Evolutionary conservation across 2,329 filamentous ascomycete genomes (phyloP).

Genomic region (Cercospora beticola): DNA sequence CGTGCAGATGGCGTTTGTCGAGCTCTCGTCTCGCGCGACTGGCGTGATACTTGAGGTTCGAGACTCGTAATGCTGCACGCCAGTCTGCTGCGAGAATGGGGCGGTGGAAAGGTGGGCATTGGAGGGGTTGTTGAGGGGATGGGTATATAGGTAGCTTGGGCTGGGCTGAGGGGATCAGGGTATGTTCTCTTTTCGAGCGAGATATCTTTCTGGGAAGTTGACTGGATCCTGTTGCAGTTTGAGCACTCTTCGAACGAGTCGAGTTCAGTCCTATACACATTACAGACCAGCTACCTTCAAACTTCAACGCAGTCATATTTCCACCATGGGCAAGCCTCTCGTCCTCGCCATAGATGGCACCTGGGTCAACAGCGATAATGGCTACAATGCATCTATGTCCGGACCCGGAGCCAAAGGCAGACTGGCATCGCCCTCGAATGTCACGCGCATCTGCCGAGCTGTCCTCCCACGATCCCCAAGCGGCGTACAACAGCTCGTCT

Average conservation of each 20-base stretch:
- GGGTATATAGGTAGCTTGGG: neutral
- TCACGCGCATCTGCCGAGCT: slow-evolving; percentile 30
- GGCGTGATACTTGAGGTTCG: neutral
- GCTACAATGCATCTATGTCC: slow-evolving; percentile 13
- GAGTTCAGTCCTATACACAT: neutral
- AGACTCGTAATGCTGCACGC: neutral
- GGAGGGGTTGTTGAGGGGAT: neutral
- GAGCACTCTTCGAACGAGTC: neutral
- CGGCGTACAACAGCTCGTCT: slow-evolving; percentile 30
- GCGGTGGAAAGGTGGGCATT: neutral
- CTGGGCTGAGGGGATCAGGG: too few relatives aligned
- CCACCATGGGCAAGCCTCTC: slow-evolving; percentile 19
- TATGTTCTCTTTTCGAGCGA: neutral
- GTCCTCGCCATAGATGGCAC: slow-evolving; percentile 28
- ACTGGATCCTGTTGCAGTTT: neutral
- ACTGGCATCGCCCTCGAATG: slow-evolving; percentile 28
- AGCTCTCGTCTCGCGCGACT: neutral
- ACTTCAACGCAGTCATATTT: neutral
- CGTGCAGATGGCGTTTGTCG: neutral
- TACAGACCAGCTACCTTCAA: neutral
- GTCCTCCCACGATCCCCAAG: slow-evolving; percentile 24
- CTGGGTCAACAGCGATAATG: slow-evolving; percentile 25
- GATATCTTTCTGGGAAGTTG: neutral
- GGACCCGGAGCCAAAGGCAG: slow-evolving; percentile 10
- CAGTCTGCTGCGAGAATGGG: neutral